Evolutionary conservation across 805 yeast species (phyloP).

Genomic region (Ascoidea rubescens): DNA sequence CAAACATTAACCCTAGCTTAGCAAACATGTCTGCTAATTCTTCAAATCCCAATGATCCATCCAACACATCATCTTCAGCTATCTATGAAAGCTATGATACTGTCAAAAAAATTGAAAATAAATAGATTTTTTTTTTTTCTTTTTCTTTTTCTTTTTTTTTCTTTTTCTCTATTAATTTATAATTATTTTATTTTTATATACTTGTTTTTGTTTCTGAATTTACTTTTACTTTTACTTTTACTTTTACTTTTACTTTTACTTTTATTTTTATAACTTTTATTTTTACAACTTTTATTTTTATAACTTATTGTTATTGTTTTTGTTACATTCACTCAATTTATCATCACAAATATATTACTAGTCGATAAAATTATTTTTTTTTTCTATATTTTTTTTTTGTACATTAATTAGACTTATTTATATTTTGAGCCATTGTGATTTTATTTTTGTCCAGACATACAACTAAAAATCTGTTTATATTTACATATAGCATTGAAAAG

Average conservation of each 20-base stretch:
- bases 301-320: slow-evolving; percentile 21
- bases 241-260: slow-evolving; percentile 19
- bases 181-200: neutral
- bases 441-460: too few species aligned
- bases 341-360: too few species aligned
- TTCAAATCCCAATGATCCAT: neutral
- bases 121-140: neutral
- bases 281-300: slow-evolving; percentile 11
- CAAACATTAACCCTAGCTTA: neutral
- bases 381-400: too few species aligned
- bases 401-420: too few species aligned
- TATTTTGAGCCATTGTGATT: too few species aligned
- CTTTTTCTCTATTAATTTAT: neutral
- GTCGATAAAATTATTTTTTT: too few species aligned
- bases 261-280: too few species aligned
- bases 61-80: neutral
- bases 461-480: too few species aligned
- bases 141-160: neutral
- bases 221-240: too few species aligned
- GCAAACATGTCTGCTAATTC: neutral
- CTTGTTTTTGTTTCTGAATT: too few species aligned
- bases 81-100: neutral
- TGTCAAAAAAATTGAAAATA: neutral
- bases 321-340: too few species aligned
- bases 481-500: too few species aligned